Base-by-base conservation (phyloP, 257 asterid species). In the Plantago ovata region DNA sequence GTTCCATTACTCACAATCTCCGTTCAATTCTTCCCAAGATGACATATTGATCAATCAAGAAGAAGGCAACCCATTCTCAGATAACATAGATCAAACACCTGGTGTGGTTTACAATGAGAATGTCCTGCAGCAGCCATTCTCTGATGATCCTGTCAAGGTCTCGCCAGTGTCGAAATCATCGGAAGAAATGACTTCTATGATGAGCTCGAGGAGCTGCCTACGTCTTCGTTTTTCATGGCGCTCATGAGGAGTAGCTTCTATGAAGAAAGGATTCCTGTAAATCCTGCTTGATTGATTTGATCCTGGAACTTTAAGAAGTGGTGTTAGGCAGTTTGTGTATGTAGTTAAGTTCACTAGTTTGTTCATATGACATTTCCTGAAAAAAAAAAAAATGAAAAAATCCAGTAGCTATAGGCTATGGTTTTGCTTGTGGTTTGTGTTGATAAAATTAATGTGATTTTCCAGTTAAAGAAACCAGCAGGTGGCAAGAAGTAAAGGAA, bases 191-290 rank as follows among this genome's bases (percentile, higher is more conserved):
- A 83, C 69, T 81, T 86, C 61, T 86, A 56, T 55, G 89, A 86
- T 53, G 95, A 86, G 72, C 85, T 86, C 7, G 95, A 84, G 74
- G 89, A 85, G 38, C 69, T 85, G 65, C 92, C 91, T 19, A 60
- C 79, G 7, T 69, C 93, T n/a, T 74, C 83, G 32, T 81, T 73
- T 67, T 79, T 76, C 72, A 74, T 80, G 19, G 71, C 75, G 8
- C 78, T 80, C 47, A 72, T 68, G 77, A 80, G 68, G 41, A 63
- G 53, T 40, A 73, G 63, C 59, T 71, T 71, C 59, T 66, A 67
- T 23, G 81, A 84, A 65, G 86, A 70, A 16, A 71, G 86, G 32
- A 66, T 74, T 48, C 68, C 75, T 63, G 76, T 81, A 19, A 70
- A 81, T 45, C 85, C 81, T 23, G 62, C 63, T 47, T 72, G 63